Conservation (phyloP, 2,329 filamentous ascomycete genomes). For the Helotiales sp. region DNA sequence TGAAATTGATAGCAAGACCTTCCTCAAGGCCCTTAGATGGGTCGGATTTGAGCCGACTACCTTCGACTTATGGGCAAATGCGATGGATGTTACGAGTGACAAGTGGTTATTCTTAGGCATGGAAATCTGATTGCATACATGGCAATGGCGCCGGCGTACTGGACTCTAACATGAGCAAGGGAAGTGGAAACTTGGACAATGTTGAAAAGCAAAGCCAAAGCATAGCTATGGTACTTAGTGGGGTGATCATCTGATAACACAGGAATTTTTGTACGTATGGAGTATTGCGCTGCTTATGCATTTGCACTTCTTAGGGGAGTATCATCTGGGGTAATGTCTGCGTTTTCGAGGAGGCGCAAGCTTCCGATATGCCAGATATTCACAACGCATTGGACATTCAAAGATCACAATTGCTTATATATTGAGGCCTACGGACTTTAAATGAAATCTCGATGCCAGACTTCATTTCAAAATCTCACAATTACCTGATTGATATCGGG, state of each 20-base stretch:
- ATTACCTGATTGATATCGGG: no score
- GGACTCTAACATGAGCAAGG: background rate
- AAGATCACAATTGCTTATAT: no score
- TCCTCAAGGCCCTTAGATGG: constrained; percentile 86
- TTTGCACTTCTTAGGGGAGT: background rate
- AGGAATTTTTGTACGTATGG: background rate
- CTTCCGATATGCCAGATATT: no score
- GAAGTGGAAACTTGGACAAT: background rate
- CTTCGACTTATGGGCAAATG: constrained; percentile 71
- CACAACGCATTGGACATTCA: no score
- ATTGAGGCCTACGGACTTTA: no score
- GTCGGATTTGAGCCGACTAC: constrained; percentile 86
- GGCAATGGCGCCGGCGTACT: background rate
- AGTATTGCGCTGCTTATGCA: background rate
- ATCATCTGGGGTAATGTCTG: no score
- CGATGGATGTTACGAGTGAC: constrained; percentile 67
- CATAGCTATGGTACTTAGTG: background rate
- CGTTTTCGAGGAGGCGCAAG: no score
- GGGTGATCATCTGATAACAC: background rate
- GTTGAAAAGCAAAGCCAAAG: constrained; percentile 4
- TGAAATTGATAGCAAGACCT: constrained; percentile 59
- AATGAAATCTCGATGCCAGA: no score
- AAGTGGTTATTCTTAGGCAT: constrained; percentile 87
- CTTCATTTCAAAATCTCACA: no score
- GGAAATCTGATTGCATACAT: constrained; percentile 61